Evolutionary conservation across 345 rosid genomes (phyloP).

Genomic region (Melastoma malabathricum): DNA sequence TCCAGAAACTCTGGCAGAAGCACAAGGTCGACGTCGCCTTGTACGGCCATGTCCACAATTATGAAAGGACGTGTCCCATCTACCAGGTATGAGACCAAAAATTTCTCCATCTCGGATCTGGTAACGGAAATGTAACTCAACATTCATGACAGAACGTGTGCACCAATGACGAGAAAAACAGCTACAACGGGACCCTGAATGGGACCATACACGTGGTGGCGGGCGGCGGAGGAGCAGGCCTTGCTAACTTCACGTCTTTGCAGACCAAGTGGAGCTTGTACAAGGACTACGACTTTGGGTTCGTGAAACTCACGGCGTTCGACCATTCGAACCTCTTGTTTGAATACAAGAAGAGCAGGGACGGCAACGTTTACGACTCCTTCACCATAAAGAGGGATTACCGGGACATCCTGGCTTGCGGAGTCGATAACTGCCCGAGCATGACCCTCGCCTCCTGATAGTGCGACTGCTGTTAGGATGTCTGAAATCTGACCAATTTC

Average conservation of each 20-base stretch:
- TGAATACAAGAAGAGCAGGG: constrained; percentile 81
- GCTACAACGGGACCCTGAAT: constrained; percentile 47
- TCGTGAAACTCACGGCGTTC: constrained; percentile 62
- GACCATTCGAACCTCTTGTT: constrained; percentile 59
- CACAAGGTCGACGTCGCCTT: constrained; percentile 67
- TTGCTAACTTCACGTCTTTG: constrained; percentile 31
- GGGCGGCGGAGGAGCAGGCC: constrained; percentile 64
- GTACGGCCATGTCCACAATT: constrained; percentile 75
- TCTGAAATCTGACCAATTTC: too few relatives aligned
- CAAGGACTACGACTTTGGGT: constrained; percentile 62
- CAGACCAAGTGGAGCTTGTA: constrained; percentile 55
- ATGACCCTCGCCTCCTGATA: too few relatives aligned
- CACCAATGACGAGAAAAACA: constrained; percentile 31
- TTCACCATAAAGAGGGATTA: constrained; percentile 38
- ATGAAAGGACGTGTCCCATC: constrained; percentile 66
- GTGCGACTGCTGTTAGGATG: too few relatives aligned
- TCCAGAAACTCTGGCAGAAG: constrained; percentile 80
- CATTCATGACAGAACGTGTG: constrained; percentile 40
- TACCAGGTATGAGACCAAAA: constrained; percentile 41
- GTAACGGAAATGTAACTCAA: constrained; percentile 43
- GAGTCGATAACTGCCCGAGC: too few relatives aligned
- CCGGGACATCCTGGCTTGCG: constrained; percentile 28
- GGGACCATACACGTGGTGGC: constrained; percentile 81
- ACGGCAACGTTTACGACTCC: constrained; percentile 29
- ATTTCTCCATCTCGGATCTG: constrained; percentile 19